phyloP scores from a whole-genome alignment of 2,329 filamentous ascomycete genomes.

The Alternaria ethzedia region DNA sequence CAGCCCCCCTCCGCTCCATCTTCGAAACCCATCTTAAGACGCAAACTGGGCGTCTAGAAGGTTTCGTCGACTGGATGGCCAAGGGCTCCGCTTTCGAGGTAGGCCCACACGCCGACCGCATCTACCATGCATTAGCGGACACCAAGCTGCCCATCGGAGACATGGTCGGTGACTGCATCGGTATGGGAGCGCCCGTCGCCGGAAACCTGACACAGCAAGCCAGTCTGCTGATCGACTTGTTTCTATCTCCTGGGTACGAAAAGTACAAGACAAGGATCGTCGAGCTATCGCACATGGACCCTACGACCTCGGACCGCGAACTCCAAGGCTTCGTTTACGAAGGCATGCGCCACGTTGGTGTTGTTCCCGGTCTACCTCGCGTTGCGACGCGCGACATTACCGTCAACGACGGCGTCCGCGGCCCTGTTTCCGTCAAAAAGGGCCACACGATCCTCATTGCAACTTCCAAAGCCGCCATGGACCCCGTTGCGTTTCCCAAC shows the following conservation, averaged over 20 bases:
- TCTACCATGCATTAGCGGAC: slow-evolving; percentile 58
- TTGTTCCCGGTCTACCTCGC: slow-evolving; percentile 60
- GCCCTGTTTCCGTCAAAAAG: slow-evolving; percentile 54
- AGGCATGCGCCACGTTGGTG: slow-evolving; percentile 61
- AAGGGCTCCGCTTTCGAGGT: slow-evolving; percentile 63
- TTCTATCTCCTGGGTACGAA: slow-evolving; percentile 58
- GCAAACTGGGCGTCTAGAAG: slow-evolving; percentile 60
- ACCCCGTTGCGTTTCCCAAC: slow-evolving; percentile 41
- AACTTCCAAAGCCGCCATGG: slow-evolving; percentile 50
- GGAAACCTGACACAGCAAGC: slow-evolving; percentile 62
- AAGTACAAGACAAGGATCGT: slow-evolving; percentile 60
- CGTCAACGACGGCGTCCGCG: slow-evolving; percentile 59
- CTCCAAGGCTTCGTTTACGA: slow-evolving; percentile 62
- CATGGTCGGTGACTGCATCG: slow-evolving; percentile 58
- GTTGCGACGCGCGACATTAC: slow-evolving; percentile 52
- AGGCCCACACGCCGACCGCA: slow-evolving; percentile 57
- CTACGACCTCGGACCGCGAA: slow-evolving; percentile 62
- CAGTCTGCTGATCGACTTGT: slow-evolving; percentile 61
- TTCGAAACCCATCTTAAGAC: slow-evolving; percentile 69
- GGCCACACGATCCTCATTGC: slow-evolving; percentile 46
- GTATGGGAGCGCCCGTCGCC: slow-evolving; percentile 58
- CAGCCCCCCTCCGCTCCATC: slow-evolving; percentile 72
- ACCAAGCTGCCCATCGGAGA: slow-evolving; percentile 57
- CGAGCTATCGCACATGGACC: slow-evolving; percentile 56
- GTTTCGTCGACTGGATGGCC: slow-evolving; percentile 58